Evolutionary conservation across 2,329 filamentous ascomycete species (phyloP).

Genomic region (Plectosphaerella cucumerina): DNA sequence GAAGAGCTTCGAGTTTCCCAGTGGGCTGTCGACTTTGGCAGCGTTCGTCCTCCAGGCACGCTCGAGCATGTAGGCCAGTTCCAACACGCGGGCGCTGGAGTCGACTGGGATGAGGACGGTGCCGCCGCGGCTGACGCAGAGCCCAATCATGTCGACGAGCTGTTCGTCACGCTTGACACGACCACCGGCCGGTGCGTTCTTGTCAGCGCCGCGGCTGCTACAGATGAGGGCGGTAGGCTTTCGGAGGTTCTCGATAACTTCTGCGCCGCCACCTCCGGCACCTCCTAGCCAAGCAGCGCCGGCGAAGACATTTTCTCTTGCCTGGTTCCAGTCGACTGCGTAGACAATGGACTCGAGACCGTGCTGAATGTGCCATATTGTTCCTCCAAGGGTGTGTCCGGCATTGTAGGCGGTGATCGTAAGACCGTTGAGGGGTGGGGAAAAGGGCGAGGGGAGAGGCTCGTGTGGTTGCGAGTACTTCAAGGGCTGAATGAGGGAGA

Average conservation of each 20-base stretch:
- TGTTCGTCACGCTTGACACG: conserved; percentile 81
- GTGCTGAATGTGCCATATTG: conserved; percentile 98
- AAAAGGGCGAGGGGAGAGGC: conserved; percentile 80
- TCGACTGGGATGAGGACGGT: conserved; percentile 93
- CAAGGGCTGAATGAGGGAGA: conserved; percentile 81
- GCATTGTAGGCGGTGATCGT: conserved; percentile 97
- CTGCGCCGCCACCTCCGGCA: conserved; percentile 72
- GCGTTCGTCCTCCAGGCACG: conserved; percentile 78
- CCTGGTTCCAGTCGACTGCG: conserved; percentile 96
- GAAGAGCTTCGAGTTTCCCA: conserved; percentile 62
- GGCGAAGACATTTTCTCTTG: conserved; percentile 89
- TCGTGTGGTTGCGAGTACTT: conserved; percentile 98
- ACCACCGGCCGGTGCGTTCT: conserved; percentile 65
- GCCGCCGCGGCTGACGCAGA: conserved; percentile 75
- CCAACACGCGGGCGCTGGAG: conserved; percentile 89
- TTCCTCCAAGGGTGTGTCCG: conserved; percentile 91
- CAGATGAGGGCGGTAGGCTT: conserved; percentile 94
- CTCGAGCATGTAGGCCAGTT: conserved; percentile 88
- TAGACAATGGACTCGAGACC: conserved; percentile 96
- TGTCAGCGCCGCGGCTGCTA: conserved; percentile 76
- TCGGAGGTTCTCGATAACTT: conserved; percentile 88
- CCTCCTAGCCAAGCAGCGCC: conserved; percentile 92
- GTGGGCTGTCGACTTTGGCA: conserved; percentile 40
- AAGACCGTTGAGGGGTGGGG: conserved; percentile 82
- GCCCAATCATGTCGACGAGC: conserved; percentile 75